Conservation (phyloP, 1,284 basidiomycete species). For the Leccinum brunneo-olivaceum region DNA sequence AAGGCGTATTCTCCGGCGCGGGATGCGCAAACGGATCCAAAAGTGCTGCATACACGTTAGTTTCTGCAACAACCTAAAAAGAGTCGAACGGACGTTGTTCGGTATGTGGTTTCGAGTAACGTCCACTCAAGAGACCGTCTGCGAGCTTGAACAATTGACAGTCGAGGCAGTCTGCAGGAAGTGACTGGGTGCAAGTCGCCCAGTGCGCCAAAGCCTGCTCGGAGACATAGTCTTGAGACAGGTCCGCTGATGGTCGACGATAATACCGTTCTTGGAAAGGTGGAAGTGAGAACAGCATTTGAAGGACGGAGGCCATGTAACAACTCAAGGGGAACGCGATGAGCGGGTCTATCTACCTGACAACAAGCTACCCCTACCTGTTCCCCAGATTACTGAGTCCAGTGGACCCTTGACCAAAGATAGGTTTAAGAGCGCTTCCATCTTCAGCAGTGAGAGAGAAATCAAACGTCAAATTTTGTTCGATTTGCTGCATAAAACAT, state of each 20-base stretch:
- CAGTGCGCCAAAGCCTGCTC: slow-evolving; percentile 54
- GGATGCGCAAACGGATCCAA: slow-evolving; percentile 31
- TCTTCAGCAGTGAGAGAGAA: slow-evolving; percentile 91
- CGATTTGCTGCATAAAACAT: slow-evolving; percentile 68
- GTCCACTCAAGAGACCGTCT: slow-evolving; percentile 88
- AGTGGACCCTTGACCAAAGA: slow-evolving; percentile 86
- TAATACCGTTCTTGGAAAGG: slow-evolving; percentile 75
- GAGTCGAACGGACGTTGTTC: slow-evolving; percentile 15
- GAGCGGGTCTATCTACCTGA: neutral
- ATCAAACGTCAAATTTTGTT: slow-evolving; percentile 93
- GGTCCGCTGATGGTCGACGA: slow-evolving; percentile 6
- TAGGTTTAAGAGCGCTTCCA: slow-evolving; percentile 80
- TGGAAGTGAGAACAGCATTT: slow-evolving; percentile 79
- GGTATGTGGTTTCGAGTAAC: slow-evolving; percentile 61
- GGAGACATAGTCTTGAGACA: slow-evolving; percentile 6
- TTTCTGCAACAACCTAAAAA: neutral
- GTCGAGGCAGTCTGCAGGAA: slow-evolving; percentile 84
- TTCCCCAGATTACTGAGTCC: slow-evolving; percentile 93
- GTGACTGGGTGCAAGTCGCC: slow-evolving; percentile 55
- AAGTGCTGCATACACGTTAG: slow-evolving; percentile 17
- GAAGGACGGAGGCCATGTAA: slow-evolving; percentile 94
- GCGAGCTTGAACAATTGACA: slow-evolving; percentile 93
- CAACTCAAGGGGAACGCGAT: slow-evolving; percentile 50
- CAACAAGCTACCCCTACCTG: slow-evolving; percentile 42
- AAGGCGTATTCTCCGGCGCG: slow-evolving; percentile 42